Percentiles rank a stretch among this genome's conserved stretches.
Evolutionary conservation across 208 protist species (phyloP).

Genomic region (Jaenimonas drosophilae): DNA sequence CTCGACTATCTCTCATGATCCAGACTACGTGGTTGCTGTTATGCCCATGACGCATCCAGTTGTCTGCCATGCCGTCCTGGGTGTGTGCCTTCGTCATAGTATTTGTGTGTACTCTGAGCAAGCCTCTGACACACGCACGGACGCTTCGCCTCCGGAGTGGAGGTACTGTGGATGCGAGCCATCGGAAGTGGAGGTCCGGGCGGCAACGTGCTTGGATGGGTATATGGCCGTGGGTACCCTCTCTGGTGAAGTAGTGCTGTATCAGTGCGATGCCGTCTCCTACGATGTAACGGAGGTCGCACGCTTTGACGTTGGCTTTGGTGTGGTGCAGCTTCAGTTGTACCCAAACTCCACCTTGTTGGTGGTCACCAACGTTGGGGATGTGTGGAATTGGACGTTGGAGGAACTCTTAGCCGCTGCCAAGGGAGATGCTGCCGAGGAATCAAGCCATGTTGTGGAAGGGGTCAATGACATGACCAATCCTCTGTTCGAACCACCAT

Average conservation of each 20-base stretch:
- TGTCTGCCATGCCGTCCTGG: slow-evolving; percentile 7
- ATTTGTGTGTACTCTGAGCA: slow-evolving; percentile 21
- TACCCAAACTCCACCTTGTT: slow-evolving; percentile 41
- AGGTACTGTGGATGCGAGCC: slow-evolving; percentile 8
- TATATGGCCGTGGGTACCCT: slow-evolving; percentile 53
- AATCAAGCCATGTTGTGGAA: not conserved
- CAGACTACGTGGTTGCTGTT: slow-evolving; percentile 17
- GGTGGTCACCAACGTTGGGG: slow-evolving; percentile 61
- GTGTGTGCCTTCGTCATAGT: slow-evolving; percentile 18
- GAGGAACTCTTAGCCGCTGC: slow-evolving; percentile 27
- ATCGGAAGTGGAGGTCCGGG: slow-evolving; percentile 25
- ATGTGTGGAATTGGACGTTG: slow-evolving; percentile 80
- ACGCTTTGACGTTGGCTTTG: slow-evolving; percentile 76
- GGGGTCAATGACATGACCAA: not conserved
- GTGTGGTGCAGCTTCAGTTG: slow-evolving; percentile 57
- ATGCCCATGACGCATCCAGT: slow-evolving; percentile 10
- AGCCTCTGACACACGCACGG: not conserved
- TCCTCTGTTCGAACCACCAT: not conserved
- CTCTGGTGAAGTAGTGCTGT: slow-evolving; percentile 65
- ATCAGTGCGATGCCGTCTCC: slow-evolving; percentile 16
- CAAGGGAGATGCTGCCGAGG: not conserved
- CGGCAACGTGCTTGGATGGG: slow-evolving; percentile 36
- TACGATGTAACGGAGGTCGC: slow-evolving; percentile 35
- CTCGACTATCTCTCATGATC: slow-evolving; percentile 19
- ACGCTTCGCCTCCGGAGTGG: slow-evolving; percentile 11